Evolutionary conservation across 371 early-diverging fungal species (phyloP).

Genomic region (Saksenaea oblongispora): DNA sequence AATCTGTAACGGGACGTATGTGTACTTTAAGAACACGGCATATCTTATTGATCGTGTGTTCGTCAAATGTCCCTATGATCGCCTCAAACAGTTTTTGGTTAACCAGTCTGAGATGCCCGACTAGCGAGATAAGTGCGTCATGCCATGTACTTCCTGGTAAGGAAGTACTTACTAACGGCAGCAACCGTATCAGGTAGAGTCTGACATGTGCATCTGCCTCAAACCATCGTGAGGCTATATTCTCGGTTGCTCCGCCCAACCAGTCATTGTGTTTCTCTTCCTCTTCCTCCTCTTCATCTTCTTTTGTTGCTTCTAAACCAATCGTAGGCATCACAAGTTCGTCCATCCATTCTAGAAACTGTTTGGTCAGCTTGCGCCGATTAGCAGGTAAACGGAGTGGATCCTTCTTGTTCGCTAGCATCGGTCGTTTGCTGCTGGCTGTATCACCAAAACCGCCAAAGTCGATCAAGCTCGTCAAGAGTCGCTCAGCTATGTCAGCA

Average conservation of each 20-base stretch:
- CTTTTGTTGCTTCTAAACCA: slow-evolving; percentile 27
- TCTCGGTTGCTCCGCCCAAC: slow-evolving; percentile 13
- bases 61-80: slow-evolving; percentile 30
- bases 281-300: slow-evolving; percentile 16
- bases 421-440: background rate
- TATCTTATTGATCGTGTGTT: slow-evolving; percentile 29
- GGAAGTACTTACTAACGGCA: slow-evolving; percentile 39
- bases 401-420: slow-evolving; percentile 23
- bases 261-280: slow-evolving; percentile 14
- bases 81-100: slow-evolving; percentile 44
- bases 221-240: slow-evolving; percentile 37
- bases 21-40: slow-evolving; percentile 42
- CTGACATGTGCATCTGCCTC: slow-evolving; percentile 42
- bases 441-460: slow-evolving; percentile 25
- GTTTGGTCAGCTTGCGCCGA: slow-evolving; percentile 36
- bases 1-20: slow-evolving; percentile 27
- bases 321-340: slow-evolving; percentile 39
- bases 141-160: slow-evolving; percentile 39
- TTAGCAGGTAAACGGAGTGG: slow-evolving; percentile 32
- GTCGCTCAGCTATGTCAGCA: slow-evolving; percentile 23
- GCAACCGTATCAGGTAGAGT: slow-evolving; percentile 29
- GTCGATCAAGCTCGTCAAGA: slow-evolving; percentile 24
- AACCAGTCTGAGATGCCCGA: slow-evolving; percentile 40
- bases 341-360: slow-evolving; percentile 50
- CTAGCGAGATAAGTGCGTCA: slow-evolving; percentile 34